phyloP scores from a whole-genome alignment of 305 asterid genomes.

The Euphrasia arctica region DNA sequence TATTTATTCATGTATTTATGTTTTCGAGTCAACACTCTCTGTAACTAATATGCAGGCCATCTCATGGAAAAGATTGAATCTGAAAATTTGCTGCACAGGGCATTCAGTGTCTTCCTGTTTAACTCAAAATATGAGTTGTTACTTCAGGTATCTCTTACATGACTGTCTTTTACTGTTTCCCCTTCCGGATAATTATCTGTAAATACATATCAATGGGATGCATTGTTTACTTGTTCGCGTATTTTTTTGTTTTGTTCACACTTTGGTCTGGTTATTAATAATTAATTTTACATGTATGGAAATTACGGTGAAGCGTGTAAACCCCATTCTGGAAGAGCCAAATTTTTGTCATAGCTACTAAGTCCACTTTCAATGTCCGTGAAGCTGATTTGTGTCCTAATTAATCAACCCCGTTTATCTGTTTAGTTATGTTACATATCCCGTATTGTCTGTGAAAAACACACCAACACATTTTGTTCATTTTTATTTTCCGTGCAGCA shows the following conservation, averaged over 20 bases:
- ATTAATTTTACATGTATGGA: background rate
- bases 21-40: constrained; percentile 14
- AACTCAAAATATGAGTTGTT: constrained; percentile 85
- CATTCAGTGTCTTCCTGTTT: constrained; percentile 93
- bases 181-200: constrained; percentile 8
- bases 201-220: background rate
- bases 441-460: background rate
- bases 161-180: constrained; percentile 18
- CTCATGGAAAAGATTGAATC: constrained; percentile 91
- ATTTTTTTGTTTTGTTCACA: background rate
- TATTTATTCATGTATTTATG: background rate
- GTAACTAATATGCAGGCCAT: constrained; percentile 60
- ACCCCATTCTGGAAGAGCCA: background rate
- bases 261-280: background rate
- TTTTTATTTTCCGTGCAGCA: constrained; percentile 41
- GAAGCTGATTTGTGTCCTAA: background rate
- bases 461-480: constrained; percentile 4
- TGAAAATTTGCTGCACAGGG: constrained; percentile 82
- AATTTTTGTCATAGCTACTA: background rate
- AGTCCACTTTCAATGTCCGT: background rate
- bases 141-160: constrained; percentile 60
- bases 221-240: background rate
- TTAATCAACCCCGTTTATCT: background rate
- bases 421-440: background rate
- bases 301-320: background rate